phyloP scores from a whole-genome alignment of 148 eudicot species.

The Rhododendron griersonianum region DNA sequence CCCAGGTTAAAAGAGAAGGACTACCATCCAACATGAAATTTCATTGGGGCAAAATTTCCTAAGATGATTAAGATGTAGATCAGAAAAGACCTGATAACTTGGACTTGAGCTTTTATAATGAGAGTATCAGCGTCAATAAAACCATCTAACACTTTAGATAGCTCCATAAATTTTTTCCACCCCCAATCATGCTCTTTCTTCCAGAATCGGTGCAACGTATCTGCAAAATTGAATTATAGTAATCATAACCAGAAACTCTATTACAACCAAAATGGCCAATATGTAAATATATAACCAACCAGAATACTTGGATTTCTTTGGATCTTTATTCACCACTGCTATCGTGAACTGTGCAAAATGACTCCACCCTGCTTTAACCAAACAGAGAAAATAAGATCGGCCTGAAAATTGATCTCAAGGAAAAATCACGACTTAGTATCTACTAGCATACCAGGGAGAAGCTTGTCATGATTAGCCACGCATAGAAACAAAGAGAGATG shows the following conservation, averaged over 20 bases:
- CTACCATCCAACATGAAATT: neutral
- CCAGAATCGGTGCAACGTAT: slow-evolving; percentile 90
- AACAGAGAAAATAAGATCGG: neutral
- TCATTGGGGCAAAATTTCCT: neutral
- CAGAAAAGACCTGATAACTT: slow-evolving; percentile 67
- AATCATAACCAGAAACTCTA: neutral
- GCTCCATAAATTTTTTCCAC: slow-evolving; percentile 97
- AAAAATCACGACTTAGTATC: neutral
- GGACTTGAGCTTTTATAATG: slow-evolving; percentile 87
- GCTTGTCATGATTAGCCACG: slow-evolving; percentile 92
- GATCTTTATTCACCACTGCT: slow-evolving; percentile 89
- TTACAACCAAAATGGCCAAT: neutral
- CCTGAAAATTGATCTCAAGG: neutral
- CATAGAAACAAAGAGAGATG: slow-evolving; percentile 93
- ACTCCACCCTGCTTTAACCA: slow-evolving; percentile 66
- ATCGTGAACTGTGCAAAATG: slow-evolving; percentile 96
- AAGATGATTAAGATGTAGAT: neutral
- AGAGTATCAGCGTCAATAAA: slow-evolving; percentile 75
- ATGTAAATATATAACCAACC: slow-evolving; percentile 34
- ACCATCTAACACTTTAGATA: slow-evolving; percentile 80
- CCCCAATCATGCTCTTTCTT: slow-evolving; percentile 99
- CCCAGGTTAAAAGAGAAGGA: neutral
- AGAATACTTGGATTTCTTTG: slow-evolving; percentile 82
- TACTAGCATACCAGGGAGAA: slow-evolving; percentile 66
- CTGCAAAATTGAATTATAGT: slow-evolving; percentile 27